Evolutionary conservation across 2,329 filamentous ascomycete species (phyloP), one percentile per base, ranked within the genome.

Genomic region (Fusarium coffeatum): DNA sequence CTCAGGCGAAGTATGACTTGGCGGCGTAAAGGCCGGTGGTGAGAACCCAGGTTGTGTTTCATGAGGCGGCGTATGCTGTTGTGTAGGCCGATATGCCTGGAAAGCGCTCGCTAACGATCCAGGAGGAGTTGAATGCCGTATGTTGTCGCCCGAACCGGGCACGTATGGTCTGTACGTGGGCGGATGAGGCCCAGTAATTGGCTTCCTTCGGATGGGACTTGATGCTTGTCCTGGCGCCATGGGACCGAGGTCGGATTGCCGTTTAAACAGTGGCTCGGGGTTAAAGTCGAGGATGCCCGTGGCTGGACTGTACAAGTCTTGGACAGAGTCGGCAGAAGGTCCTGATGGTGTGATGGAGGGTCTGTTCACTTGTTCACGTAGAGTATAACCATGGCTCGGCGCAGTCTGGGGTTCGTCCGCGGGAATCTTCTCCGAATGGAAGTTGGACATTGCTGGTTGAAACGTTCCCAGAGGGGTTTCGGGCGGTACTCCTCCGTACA

Each of bases 121-220:
- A 27, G 63, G 56, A 4, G 62, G 54, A 28, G 32, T 59, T 8
- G 53, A 55, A 3, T 70, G 51, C 15, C 58, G 61, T 9, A 50
- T 27, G 1, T 37, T 53, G 4, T 50, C 62, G 6, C 51, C 47
- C 12, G 22, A 12, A 6, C 56, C 62, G 0, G 62, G 66, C 8
- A 55, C 56, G 34, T 67, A 66, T 6, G 66, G 66, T 7, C 27
- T 70, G 30, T 69, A 69, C 11, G 49, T 30, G 1, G 43, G 34
- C 18, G 59, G 22, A 2, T 59, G 55, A 3, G 28, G 25, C 5
- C 56, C 45, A 2, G 50, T 50, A n/a, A 69, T 64, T 5, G 66
- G 66, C 6, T 69, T 69, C 18, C 66, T 67, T 40, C 27, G 66
- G 30, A 69, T 69, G 2, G 62, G 66, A 4, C 34, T 51, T 28